Conservation (phyloP, 805 yeast species). For the Wickerhamomyces strasburgensis region DNA sequence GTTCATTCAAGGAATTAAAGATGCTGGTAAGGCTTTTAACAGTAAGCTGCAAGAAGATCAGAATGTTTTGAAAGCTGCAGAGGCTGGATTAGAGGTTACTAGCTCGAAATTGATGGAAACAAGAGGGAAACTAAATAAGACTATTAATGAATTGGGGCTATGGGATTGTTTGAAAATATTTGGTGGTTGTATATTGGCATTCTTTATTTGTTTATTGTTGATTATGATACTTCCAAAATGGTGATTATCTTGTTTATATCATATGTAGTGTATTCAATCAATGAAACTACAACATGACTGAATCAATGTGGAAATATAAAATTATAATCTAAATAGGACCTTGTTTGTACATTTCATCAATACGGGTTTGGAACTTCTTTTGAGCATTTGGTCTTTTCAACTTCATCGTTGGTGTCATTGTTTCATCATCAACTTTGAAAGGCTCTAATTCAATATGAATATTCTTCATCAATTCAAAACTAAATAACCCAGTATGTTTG, state of each 20-base stretch:
- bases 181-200: constrained; percentile 24
- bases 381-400: constrained; percentile 51
- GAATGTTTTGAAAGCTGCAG: constrained; percentile 36
- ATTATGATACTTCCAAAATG: constrained; percentile 37
- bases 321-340: constrained; percentile 24
- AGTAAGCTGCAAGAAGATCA: constrained; percentile 34
- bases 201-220: constrained; percentile 29
- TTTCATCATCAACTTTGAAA: constrained; percentile 45
- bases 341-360: constrained; percentile 41
- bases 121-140: constrained; percentile 26
- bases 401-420: constrained; percentile 56
- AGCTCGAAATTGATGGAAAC: constrained; percentile 30
- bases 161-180: constrained; percentile 27
- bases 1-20: constrained; percentile 31
- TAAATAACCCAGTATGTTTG: constrained; percentile 32
- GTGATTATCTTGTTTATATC: too few relatives aligned
- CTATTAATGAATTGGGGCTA: constrained; percentile 26
- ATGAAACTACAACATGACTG: too few relatives aligned
- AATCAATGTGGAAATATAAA: neutral
- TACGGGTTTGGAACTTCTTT: constrained; percentile 34
- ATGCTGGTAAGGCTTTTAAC: constrained; percentile 37
- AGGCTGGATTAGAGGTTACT: constrained; percentile 36
- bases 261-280: neutral
- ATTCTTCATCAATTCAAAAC: constrained; percentile 51
- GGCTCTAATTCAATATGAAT: constrained; percentile 45